Conservation (phyloP, 176 grass and related monocot genomes). For the Chrysopogon serrulatus region DNA sequence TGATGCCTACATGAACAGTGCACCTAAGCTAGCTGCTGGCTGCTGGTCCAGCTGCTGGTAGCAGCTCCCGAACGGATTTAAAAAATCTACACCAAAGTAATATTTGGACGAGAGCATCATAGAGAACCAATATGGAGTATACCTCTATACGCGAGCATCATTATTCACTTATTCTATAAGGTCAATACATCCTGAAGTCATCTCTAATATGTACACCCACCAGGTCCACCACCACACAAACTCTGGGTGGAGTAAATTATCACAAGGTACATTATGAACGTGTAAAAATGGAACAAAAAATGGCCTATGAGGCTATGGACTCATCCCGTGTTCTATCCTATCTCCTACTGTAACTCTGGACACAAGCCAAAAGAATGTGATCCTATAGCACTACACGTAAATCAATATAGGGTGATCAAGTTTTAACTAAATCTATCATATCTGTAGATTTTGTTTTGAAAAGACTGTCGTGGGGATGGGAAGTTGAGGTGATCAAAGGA, state of each 20-base stretch:
- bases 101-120: not conserved
- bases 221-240: slow-evolving; percentile 18
- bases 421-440: not conserved
- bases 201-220: slow-evolving; percentile 13
- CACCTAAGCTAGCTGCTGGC: too few species aligned
- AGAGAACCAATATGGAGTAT: not conserved
- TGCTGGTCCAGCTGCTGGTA: too few species aligned
- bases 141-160: not conserved
- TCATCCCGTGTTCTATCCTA: slow-evolving; percentile 35
- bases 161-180: not conserved
- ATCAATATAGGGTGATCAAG: slow-evolving; percentile 12
- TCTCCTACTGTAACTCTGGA: slow-evolving; percentile 12
- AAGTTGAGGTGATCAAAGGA: slow-evolving; percentile 33
- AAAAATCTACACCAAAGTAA: not conserved
- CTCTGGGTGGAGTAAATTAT: slow-evolving; percentile 15
- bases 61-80: too few species aligned
- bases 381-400: not conserved
- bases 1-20: too few species aligned
- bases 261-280: not conserved
- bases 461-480: not conserved
- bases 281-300: slow-evolving; percentile 26
- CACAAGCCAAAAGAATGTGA: slow-evolving; percentile 28
- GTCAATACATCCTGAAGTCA: slow-evolving; percentile 10
- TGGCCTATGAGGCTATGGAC: not conserved
- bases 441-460: not conserved